phyloP scores from a whole-genome alignment of 2,329 filamentous ascomycete species.

The Calonectria montana region DNA sequence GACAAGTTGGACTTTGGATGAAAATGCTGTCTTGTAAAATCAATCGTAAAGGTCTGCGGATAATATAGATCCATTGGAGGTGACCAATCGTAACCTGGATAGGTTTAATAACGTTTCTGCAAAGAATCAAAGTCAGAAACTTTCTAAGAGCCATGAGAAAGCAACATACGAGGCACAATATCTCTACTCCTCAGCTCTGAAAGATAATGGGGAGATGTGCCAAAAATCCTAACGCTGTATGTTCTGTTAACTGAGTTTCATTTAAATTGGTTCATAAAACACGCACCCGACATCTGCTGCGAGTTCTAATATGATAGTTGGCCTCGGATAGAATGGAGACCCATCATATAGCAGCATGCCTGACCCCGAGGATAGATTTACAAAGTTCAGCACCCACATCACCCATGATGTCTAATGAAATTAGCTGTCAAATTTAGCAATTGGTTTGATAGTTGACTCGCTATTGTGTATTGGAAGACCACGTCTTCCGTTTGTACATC shows the following conservation, averaged over 20 bases:
- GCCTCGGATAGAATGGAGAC: constrained; percentile 20
- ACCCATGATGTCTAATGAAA: constrained; percentile 18
- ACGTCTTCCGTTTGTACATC: constrained; percentile 13
- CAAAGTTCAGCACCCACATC: constrained; percentile 26
- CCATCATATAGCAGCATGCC: constrained; percentile 23
- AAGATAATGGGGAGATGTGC: constrained; percentile 20
- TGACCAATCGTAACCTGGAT: not conserved
- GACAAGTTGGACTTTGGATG: not conserved
- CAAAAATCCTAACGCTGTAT: constrained; percentile 7
- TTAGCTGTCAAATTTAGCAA: not conserved
- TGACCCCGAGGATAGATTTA: constrained; percentile 8
- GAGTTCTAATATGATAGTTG: constrained; percentile 8
- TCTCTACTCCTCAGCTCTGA: not conserved
- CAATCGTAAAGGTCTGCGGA: constrained; percentile 9
- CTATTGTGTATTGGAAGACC: constrained; percentile 23
- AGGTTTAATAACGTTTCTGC: constrained; percentile 13
- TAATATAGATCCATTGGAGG: constrained; percentile 13
- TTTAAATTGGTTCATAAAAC: too few relatives aligned
- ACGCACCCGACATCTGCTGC: constrained; percentile 14
- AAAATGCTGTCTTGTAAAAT: constrained; percentile 16
- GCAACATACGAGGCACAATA: constrained; percentile 6
- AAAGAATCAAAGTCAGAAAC: not conserved
- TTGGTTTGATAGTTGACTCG: not conserved
- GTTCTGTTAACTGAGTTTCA: not conserved
- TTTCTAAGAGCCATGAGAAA: not conserved